These are phyloP conservation scores for Rosellinia necatrix DNA, from an alignment of 2,329 filamentous ascomycete species.

Conservation along the genomic window DNA sequence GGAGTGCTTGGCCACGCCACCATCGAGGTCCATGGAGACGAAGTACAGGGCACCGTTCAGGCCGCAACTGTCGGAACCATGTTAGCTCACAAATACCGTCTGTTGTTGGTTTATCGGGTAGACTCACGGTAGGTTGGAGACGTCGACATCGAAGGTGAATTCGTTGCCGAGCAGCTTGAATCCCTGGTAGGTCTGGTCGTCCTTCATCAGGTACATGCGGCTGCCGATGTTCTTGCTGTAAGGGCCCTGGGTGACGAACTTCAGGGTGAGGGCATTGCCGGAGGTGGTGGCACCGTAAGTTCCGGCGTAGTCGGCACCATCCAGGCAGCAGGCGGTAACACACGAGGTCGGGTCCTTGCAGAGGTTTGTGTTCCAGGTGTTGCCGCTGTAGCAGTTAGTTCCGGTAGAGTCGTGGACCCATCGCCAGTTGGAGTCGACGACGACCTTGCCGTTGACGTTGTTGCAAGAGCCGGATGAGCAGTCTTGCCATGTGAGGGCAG, in stretches of 20 bases:
- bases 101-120: not conserved
- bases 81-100: not conserved
- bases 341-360: conserved; percentile 47
- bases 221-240: conserved; percentile 47
- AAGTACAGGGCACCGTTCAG: conserved; percentile 67
- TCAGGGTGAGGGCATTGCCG: conserved; percentile 51
- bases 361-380: conserved; percentile 41
- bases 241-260: conserved; percentile 54
- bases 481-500: conserved; percentile 49
- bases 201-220: conserved; percentile 61
- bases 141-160: conserved; percentile 67
- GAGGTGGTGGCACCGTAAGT: conserved; percentile 53
- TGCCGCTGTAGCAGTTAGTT: conserved; percentile 55
- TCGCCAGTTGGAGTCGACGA: conserved; percentile 57
- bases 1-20: conserved; percentile 50
- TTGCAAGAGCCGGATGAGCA: conserved; percentile 51
- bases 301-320: conserved; percentile 50
- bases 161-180: conserved; percentile 64
- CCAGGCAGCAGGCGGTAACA: conserved; percentile 48
- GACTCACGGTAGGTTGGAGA: conserved; percentile 54
- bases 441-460: conserved; percentile 48
- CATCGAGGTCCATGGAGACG: conserved; percentile 58
- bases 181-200: conserved; percentile 59
- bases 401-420: conserved; percentile 50
- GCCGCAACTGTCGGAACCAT: conserved; percentile 51